Evolutionary conservation across 345 rosid genomes (phyloP), one percentile per base, ranked within the genome.

Genomic region (Ceriops zippeliana): DNA sequence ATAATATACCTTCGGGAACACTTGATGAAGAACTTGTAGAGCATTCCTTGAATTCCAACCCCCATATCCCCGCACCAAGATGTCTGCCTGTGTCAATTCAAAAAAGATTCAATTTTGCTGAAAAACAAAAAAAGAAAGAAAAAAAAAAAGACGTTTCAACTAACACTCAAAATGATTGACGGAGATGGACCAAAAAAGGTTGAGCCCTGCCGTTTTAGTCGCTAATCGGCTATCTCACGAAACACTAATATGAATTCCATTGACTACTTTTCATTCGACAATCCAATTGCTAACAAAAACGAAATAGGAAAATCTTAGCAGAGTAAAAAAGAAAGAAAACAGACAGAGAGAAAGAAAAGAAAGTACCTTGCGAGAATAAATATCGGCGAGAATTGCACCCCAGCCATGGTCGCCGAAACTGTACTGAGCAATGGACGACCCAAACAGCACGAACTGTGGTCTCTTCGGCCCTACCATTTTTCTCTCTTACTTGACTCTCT

Each of bases 41-140:
- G 68, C 77, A 56, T 63, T 22, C 64, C 73, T 74, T 11, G 77
- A 74, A 34, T 63, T 74, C 78, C 78, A 74, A 20, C 78, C 73
- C 17, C 58, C 72, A 35, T 74, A 74, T 19, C 78, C 78, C 57
- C 78, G 24, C 53, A 74, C 20, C 42, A 68, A 6, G 13, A 74
- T 8, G 26, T 74, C 78, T 46, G 78, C 78, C 78, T 68, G 73
- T 52, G 56, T 16, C 61, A 11, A 21, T 60, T 10, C 6, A 42
- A 21, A 10, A 58, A 54, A 4, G 6, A 67, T 20, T 17, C 42
- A 7, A 7, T 37, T 34, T 34, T 5, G 6, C 7, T 34, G 30
- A 28, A 28, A 28, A 28, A 28, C 30, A 0, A 28, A 28, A 28
- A 28, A 28, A 28, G 3, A 28, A 28, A 28, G 2, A 28, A 28